Evolutionary conservation across 2,329 filamentous ascomycete genomes (phyloP).

Genomic region (Aspergillus pseudonomiae): DNA sequence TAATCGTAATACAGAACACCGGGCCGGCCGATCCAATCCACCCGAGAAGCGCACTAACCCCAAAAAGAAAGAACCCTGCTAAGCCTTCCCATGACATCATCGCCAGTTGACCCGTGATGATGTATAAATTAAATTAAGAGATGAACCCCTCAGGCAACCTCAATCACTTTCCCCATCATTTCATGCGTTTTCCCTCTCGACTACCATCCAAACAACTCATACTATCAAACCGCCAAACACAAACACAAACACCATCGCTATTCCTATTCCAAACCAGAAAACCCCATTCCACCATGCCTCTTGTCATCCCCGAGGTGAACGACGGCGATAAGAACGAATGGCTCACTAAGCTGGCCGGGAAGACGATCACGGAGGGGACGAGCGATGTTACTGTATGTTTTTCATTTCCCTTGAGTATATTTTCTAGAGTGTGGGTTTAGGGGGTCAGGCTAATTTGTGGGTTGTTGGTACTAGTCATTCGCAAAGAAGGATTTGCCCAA

Average conservation of each 20-base stretch:
- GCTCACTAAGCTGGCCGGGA: slow-evolving; percentile 50
- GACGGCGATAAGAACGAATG: slow-evolving; percentile 43
- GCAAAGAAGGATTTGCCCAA: slow-evolving; percentile 51
- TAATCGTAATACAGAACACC: neutral
- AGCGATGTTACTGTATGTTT: slow-evolving; percentile 39
- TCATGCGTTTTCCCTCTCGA: neutral
- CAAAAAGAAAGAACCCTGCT: neutral
- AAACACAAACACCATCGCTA: neutral
- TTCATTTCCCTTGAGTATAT: neutral
- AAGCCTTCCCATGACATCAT: neutral
- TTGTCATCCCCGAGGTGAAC: slow-evolving; percentile 50
- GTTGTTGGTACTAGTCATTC: slow-evolving; percentile 39
- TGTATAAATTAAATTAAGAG: neutral
- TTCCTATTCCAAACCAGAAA: neutral
- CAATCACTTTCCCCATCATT: neutral
- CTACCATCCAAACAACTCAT: neutral
- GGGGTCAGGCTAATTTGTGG: neutral
- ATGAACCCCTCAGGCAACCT: neutral
- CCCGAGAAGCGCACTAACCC: neutral
- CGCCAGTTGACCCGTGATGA: neutral
- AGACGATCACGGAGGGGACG: slow-evolving; percentile 44
- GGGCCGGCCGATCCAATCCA: neutral
- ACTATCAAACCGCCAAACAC: too few relatives aligned
- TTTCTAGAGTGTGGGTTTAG: too few relatives aligned
- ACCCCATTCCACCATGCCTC: slow-evolving; percentile 43